phyloP scores from a whole-genome alignment of 148 eudicot species.

The Fagopyrum tataricum region DNA sequence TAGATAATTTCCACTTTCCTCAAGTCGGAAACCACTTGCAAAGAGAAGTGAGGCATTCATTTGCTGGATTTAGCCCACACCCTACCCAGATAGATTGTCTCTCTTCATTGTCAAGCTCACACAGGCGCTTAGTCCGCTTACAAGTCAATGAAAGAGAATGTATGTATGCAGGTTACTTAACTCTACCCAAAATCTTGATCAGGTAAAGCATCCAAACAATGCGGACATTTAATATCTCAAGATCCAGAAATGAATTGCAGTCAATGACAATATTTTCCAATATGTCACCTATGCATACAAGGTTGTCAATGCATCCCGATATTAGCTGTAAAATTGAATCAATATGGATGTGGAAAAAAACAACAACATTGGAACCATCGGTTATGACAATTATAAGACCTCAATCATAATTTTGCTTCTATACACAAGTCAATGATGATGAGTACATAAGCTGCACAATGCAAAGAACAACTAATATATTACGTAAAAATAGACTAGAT shows the following conservation, averaged over 20 bases:
- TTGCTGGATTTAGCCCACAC: constrained; percentile 81
- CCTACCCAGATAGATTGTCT: constrained; percentile 65
- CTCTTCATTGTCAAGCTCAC: constrained; percentile 56
- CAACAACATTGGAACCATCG: too few species aligned
- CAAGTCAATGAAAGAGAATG: constrained; percentile 61
- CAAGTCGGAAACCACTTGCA: constrained; percentile 70
- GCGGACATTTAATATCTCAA: neutral
- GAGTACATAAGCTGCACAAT: too few species aligned
- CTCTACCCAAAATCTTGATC: constrained; percentile 57
- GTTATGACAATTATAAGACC: too few species aligned
- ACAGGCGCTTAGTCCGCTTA: constrained; percentile 61
- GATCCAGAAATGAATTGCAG: neutral
- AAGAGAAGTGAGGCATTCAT: constrained; percentile 52
- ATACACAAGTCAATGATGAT: too few species aligned
- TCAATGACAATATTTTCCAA: neutral
- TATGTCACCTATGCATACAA: too few species aligned
- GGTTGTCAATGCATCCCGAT: too few species aligned
- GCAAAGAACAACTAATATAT: too few species aligned
- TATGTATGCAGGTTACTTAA: constrained; percentile 40
- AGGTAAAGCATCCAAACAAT: constrained; percentile 69
- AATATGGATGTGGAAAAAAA: too few species aligned
- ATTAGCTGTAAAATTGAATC: too few species aligned
- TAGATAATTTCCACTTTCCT: constrained; percentile 61
- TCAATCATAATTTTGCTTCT: too few species aligned
- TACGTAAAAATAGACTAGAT: too few species aligned